phyloP scores from a whole-genome alignment of 2,329 filamentous ascomycete genomes.

The Phaeosphaeriaceae sp. region DNA sequence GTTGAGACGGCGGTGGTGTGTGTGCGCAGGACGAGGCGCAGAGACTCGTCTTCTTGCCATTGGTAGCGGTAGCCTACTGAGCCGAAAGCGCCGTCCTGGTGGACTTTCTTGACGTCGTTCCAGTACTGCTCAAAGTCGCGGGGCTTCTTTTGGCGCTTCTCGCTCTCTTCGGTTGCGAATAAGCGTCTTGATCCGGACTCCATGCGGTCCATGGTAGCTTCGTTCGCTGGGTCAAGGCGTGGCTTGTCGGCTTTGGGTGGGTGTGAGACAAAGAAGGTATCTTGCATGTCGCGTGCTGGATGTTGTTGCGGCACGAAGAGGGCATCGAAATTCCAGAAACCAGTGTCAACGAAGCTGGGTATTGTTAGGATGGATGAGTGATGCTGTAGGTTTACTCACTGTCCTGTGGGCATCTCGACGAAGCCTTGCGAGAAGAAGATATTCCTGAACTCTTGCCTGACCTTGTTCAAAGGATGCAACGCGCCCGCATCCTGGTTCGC shows the following conservation, averaged over 20 bases:
- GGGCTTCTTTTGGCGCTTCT: slow-evolving; percentile 57
- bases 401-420: slow-evolving; percentile 94
- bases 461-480: slow-evolving; percentile 78
- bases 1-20: slow-evolving; percentile 95
- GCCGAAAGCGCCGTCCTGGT: slow-evolving; percentile 89
- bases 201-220: slow-evolving; percentile 58
- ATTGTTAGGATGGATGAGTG: slow-evolving; percentile 9
- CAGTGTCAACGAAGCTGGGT: slow-evolving; percentile 83
- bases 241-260: slow-evolving; percentile 76
- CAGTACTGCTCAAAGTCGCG: slow-evolving; percentile 84
- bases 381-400: slow-evolving; percentile 50
- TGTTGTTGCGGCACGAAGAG: slow-evolving; percentile 98
- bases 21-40: slow-evolving; percentile 88
- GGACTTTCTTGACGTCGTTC: slow-evolving; percentile 84
- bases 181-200: slow-evolving; percentile 59
- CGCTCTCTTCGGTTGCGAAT: slow-evolving; percentile 60
- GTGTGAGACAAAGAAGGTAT: slow-evolving; percentile 98
- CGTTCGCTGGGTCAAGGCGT: slow-evolving; percentile 60
- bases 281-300: slow-evolving; percentile 94
- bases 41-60: slow-evolving; percentile 86
- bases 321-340: slow-evolving; percentile 99
- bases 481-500: slow-evolving; percentile 63
- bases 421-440: slow-evolving; percentile 99
- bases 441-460: slow-evolving; percentile 91
- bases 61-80: slow-evolving; percentile 97